A percentile compares a stretch with the other conserved stretches of the same genome.
Evolutionary conservation across 441 rosid genomes (phyloP).

Genomic region (Bruguiera hainesii): DNA sequence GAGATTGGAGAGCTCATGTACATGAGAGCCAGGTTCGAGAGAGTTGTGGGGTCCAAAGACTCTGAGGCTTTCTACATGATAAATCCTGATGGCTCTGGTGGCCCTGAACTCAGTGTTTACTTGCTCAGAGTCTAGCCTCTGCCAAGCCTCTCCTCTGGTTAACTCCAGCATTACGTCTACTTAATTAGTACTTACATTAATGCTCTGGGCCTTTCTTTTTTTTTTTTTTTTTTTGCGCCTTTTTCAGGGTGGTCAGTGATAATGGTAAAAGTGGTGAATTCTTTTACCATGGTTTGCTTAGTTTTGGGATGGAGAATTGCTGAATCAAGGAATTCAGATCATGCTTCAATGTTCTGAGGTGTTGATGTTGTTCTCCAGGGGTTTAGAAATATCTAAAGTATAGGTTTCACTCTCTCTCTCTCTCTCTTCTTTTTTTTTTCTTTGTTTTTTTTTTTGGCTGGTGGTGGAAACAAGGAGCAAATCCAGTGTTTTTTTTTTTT

Average conservation of each 20-base stretch:
- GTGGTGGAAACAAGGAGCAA: neutral
- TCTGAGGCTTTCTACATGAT: constrained; percentile 97
- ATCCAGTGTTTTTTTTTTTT: neutral
- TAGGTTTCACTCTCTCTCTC: neutral
- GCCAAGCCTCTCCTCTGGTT: too few relatives aligned
- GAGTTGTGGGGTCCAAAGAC: constrained; percentile 89
- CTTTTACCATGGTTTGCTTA: too few relatives aligned
- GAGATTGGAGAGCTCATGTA: constrained; percentile 74
- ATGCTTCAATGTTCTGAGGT: neutral
- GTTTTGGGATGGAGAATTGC: too few relatives aligned
- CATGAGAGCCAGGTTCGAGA: constrained; percentile 91
- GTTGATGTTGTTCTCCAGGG: neutral
- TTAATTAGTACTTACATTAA: neutral
- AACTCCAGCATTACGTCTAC: neutral
- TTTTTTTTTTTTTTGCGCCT: neutral
- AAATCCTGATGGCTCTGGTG: constrained; percentile 92
- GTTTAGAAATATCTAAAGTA: constrained; percentile 8
- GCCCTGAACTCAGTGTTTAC: constrained; percentile 95
- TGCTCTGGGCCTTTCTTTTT: neutral
- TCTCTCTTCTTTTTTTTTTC: too few relatives aligned
- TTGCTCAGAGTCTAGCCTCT: constrained; percentile 62
- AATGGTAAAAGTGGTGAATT: too few relatives aligned
- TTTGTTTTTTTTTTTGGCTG: neutral
- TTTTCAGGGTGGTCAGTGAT: too few relatives aligned
- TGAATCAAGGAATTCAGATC: too few relatives aligned